Percentiles rank a stretch among this genome's conserved stretches.
phyloP scores from a whole-genome alignment of 1,284 basidiomycete species.

The Apiotrichum laibachii region DNA sequence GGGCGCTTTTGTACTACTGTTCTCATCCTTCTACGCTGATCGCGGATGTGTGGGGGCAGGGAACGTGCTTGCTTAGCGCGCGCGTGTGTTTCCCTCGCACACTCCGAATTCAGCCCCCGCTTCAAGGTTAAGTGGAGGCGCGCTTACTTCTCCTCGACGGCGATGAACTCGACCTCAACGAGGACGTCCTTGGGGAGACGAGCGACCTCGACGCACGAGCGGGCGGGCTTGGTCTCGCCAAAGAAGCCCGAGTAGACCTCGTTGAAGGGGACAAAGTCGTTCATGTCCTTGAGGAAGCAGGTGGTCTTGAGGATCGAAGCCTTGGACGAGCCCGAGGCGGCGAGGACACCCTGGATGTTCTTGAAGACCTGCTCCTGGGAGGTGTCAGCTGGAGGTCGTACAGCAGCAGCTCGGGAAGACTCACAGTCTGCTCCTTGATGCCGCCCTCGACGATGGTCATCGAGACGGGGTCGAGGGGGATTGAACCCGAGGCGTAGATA shows the following conservation, averaged over 20 bases:
- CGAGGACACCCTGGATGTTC: slow-evolving; percentile 80
- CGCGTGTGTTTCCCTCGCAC: no score
- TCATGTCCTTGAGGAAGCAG: slow-evolving; percentile 89
- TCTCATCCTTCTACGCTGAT: no score
- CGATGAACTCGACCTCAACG: slow-evolving; percentile 90
- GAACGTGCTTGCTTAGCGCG: no score
- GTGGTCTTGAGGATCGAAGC: slow-evolving; percentile 82
- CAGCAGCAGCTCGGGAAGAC: slow-evolving; percentile 12
- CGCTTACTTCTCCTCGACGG: slow-evolving; percentile 38
- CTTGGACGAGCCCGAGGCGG: slow-evolving; percentile 73
- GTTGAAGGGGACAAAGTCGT: slow-evolving; percentile 84
- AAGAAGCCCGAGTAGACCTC: slow-evolving; percentile 69
- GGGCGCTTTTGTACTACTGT: no score
- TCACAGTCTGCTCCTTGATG: slow-evolving; percentile 73
- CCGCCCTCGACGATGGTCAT: slow-evolving; percentile 74
- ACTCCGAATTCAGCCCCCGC: no score
- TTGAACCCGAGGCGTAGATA: slow-evolving; percentile 85
- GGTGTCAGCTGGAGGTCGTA: neutral
- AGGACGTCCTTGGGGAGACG: slow-evolving; percentile 73
- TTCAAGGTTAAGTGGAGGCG: no score
- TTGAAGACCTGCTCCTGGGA: slow-evolving; percentile 68
- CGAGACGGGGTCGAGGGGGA: slow-evolving; percentile 75
- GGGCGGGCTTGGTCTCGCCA: slow-evolving; percentile 86
- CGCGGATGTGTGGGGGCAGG: no score
- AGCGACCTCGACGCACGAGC: slow-evolving; percentile 82